These are phyloP conservation scores for Carallia brachiata DNA, from an alignment of 345 rosid species.

Conservation along the genomic window DNA sequence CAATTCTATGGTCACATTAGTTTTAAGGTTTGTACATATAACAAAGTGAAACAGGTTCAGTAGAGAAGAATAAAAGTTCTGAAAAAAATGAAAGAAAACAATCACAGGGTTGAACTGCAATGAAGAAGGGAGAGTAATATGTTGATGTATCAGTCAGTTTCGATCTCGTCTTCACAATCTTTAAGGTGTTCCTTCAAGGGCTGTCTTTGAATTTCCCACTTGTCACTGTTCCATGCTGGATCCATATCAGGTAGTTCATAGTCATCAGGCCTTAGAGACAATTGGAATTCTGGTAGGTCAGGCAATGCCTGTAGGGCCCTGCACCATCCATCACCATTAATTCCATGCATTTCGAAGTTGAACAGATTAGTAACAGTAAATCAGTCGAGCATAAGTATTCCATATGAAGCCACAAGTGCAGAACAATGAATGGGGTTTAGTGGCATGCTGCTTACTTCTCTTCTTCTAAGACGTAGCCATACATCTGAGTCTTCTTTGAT, in stretches of 20 bases:
- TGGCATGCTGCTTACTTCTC: conserved; percentile 62
- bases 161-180: conserved; percentile 45
- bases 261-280: conserved; percentile 80
- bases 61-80: background rate
- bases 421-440: background rate
- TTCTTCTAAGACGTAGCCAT: conserved; percentile 80
- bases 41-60: background rate
- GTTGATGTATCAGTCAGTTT: conserved; percentile 25
- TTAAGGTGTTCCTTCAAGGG: conserved; percentile 63
- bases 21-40: background rate
- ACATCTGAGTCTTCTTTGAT: conserved; percentile 70
- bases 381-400: background rate
- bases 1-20: no score
- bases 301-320: conserved; percentile 77
- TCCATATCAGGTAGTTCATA: conserved; percentile 61
- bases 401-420: background rate
- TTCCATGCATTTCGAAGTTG: background rate
- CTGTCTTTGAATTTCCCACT: conserved; percentile 55
- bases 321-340: conserved; percentile 17
- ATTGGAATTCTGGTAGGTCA: conserved; percentile 79
- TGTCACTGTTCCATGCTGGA: conserved; percentile 48
- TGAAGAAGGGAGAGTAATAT: background rate
- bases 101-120: background rate
- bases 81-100: background rate
- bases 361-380: no score